Percentiles rank a stretch among this genome's conserved stretches.
phyloP scores from a whole-genome alignment of 2,329 filamentous ascomycete genomes.

The Pseudocercospora eumusae region DNA sequence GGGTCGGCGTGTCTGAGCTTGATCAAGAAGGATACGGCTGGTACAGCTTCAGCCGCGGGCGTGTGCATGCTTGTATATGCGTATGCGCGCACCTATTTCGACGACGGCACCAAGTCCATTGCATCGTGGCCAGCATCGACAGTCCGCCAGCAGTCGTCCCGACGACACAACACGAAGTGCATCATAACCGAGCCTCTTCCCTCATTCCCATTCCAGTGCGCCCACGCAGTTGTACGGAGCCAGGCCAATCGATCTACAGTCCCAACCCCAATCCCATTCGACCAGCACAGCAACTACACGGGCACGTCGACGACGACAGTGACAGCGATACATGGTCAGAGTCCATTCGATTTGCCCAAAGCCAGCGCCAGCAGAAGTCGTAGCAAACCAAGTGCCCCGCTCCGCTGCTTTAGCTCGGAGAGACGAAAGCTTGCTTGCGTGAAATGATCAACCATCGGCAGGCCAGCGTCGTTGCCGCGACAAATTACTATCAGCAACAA shows the following conservation, averaged over 20 bases:
- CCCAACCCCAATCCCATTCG: slow-evolving; percentile 8
- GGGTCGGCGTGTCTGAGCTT: slow-evolving; percentile 18
- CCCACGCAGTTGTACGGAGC: slow-evolving; percentile 1
- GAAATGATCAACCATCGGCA: slow-evolving; percentile 35
- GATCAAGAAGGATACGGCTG: slow-evolving; percentile 12
- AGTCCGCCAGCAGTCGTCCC: slow-evolving; percentile 7
- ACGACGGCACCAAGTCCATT: slow-evolving; percentile 2
- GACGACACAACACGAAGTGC: slow-evolving; percentile 11
- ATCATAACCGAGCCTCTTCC: slow-evolving; percentile 6
- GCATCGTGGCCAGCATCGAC: slow-evolving; percentile 12
- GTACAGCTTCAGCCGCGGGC: slow-evolving; percentile 20
- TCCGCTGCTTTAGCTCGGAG: slow-evolving; percentile 34
- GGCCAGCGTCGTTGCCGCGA: slow-evolving; percentile 30
- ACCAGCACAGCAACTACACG: slow-evolving; percentile 20
- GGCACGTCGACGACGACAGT: slow-evolving; percentile 8
- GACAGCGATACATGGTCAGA: slow-evolving; percentile 1
- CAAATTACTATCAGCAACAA: slow-evolving; percentile 27
- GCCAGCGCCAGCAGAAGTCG: slow-evolving; percentile 10
- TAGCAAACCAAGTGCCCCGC: slow-evolving; percentile 27
- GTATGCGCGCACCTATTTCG: slow-evolving; percentile 21
- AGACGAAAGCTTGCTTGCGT: slow-evolving; percentile 27
- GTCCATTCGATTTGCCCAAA: slow-evolving; percentile 20
- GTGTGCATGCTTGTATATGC: slow-evolving; percentile 28
- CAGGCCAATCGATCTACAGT: slow-evolving; percentile 7
- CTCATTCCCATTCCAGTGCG: slow-evolving; percentile 13